Conservation (phyloP, 2,329 filamentous ascomycete species). For the Cercospora canescens region DNA sequence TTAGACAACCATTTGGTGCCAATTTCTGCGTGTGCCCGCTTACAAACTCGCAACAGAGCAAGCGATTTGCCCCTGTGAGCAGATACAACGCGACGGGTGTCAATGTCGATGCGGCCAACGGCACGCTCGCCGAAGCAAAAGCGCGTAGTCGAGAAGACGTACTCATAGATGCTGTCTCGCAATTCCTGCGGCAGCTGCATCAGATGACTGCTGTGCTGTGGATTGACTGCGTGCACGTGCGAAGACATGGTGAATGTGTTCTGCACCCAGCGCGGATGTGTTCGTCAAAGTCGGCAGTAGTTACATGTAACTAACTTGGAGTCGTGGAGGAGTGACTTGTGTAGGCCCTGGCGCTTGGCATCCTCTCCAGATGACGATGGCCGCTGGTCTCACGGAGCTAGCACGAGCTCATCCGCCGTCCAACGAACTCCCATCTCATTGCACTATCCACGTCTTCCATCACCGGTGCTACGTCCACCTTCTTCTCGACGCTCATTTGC, state of each 20-base stretch:
- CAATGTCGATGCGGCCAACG: constrained; percentile 7
- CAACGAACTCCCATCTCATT: not conserved
- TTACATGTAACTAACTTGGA: too few relatives aligned
- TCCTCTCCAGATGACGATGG: not conserved
- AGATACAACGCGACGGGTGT: constrained; percentile 12
- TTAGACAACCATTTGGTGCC: constrained; percentile 8
- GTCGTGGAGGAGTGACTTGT: not conserved
- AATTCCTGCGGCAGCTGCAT: constrained; percentile 22
- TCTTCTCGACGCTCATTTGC: not conserved
- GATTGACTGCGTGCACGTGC: not conserved
- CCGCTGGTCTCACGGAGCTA: not conserved
- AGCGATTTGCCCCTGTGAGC: constrained; percentile 11
- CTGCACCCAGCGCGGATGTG: not conserved
- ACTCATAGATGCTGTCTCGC: constrained; percentile 17
- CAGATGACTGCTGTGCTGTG: not conserved
- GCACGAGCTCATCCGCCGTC: not conserved
- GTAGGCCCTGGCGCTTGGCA: not conserved
- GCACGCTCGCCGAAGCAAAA: constrained; percentile 15
- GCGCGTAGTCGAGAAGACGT: constrained; percentile 14
- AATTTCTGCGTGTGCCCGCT: constrained; percentile 6
- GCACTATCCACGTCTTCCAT: not conserved
- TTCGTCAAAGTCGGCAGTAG: not conserved
- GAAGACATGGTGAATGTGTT: not conserved
- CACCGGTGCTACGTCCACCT: not conserved
- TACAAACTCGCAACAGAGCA: constrained; percentile 16